Base-by-base conservation (phyloP, 805 yeast species). In the Ogataea parapolymorpha region DNA sequence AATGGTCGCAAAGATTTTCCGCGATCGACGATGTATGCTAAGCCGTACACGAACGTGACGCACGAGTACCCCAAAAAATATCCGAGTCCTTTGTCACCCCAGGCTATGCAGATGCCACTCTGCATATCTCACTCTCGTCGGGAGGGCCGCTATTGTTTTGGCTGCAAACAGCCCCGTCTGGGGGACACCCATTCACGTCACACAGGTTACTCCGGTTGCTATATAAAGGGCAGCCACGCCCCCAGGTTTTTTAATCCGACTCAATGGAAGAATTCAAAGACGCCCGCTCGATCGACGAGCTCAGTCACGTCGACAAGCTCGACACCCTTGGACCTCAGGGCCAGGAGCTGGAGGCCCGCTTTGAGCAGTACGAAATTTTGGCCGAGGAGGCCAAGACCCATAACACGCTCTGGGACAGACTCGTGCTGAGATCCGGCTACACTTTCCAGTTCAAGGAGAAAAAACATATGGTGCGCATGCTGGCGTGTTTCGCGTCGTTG, bases 401-500 rank as follows among this genome's bases (percentile, higher is more conserved):
- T 26, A 64, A 61, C 36, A 53, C 72, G 0, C 61, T 65, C 32
- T 61, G 66, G 56, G 70, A 67, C 48, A 65, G 68, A 31, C 23
- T 73, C 36, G 52, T 59, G 24, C 49, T 69, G 8, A 75, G 71
- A 37, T 52, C 61, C 14, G 49, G 50, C 24, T 32, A 36, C 23
- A 61, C 66, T 37, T 52, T 71, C 8, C 49, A 70, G 45, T 77
- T 77, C 57, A 48, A 68, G 41, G 66, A 73, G 50, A 73, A 71
- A 42, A 63, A 58, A 27, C 52, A 71, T 53, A 72, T 76, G 70
- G 74, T 71, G 20, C 56, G 59, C 41, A 60, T 74, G 49, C 62
- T 79, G 35, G 85, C 82, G 15, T 56, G 55, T 12, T 79, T 80
- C 50, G 82, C 84, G 5, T 72, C 83, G 5, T 70, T 75, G 44